A percentile compares a stretch with the other conserved stretches of the same genome.
Conservation (phyloP, 129 eudicot species). For the Saussurea involucrata region DNA sequence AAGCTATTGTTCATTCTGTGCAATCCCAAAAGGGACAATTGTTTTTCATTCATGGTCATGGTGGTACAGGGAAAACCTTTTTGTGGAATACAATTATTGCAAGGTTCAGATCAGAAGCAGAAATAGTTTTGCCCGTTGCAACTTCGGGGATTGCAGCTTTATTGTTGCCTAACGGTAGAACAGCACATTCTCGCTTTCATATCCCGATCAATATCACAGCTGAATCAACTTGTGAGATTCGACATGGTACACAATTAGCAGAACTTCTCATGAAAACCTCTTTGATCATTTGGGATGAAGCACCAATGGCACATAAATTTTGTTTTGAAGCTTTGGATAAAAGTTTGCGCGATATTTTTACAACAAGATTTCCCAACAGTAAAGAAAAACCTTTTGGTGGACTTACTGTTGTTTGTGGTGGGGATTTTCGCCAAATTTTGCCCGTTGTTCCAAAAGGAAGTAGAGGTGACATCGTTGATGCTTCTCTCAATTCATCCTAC, state of each 20-base stretch:
- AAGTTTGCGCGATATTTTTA: constrained; percentile 9
- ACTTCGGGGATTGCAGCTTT: neutral
- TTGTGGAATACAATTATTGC: neutral
- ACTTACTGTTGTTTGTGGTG: constrained; percentile 2
- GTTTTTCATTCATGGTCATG: neutral
- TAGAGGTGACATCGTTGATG: constrained; percentile 11
- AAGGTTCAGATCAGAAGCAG: neutral
- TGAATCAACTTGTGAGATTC: constrained; percentile 8
- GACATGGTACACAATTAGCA: neutral
- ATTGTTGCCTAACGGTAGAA: constrained; percentile 5
- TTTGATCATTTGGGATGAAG: constrained; percentile 23
- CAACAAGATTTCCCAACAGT: neutral
- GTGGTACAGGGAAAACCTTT: constrained; percentile 7
- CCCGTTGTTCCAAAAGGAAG: constrained; percentile 8
- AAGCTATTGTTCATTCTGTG: neutral
- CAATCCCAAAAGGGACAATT: neutral
- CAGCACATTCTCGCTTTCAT: constrained; percentile 14
- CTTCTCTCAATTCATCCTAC: neutral
- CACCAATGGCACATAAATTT: neutral
- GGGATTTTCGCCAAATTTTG: constrained; percentile 2
- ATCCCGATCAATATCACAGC: neutral
- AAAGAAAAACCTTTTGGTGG: constrained; percentile 20
- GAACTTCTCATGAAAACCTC: neutral
- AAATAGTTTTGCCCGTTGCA: neutral
- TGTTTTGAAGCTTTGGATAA: neutral